Evolutionary conservation across 768 basidiomycete genomes (phyloP).

Genomic region (Lyophyllum shimeji): DNA sequence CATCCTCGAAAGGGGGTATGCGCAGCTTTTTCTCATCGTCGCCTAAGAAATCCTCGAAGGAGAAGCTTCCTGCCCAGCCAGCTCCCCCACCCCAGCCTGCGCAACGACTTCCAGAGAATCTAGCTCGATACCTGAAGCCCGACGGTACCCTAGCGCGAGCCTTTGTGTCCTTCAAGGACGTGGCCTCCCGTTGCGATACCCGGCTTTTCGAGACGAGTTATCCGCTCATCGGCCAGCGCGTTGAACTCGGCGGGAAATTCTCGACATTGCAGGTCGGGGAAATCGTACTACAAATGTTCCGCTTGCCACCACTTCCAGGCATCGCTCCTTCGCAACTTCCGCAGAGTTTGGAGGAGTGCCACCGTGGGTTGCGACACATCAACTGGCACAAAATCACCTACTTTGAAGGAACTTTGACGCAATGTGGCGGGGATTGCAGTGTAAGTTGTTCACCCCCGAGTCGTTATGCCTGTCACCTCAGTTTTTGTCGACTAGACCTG

Average conservation of each 20-base stretch:
- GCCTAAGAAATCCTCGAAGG: conserved; percentile 62
- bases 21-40: conserved; percentile 76
- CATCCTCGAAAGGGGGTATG: conserved; percentile 63
- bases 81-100: conserved; percentile 38
- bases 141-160: conserved; percentile 89
- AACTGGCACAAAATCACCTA: conserved; percentile 95
- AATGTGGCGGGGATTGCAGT: conserved; percentile 89
- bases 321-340: conserved; percentile 76
- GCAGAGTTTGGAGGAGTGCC: conserved; percentile 90
- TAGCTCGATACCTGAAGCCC: conserved; percentile 79
- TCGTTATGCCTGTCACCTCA: conserved; percentile 7
- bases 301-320: conserved; percentile 87
- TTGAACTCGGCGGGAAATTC: conserved; percentile 54
- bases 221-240: conserved; percentile 76
- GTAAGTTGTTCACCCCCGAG: conserved; percentile 45
- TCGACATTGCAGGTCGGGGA: conserved; percentile 79
- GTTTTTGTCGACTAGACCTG: conserved; percentile 51
- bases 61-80: conserved; percentile 39
- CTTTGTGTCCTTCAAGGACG: conserved; percentile 86
- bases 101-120: conserved; percentile 65
- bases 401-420: conserved; percentile 90
- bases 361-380: conserved; percentile 83
- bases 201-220: conserved; percentile 81
- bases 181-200: conserved; percentile 81
- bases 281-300: conserved; percentile 86